Evolutionary conservation across 768 basidiomycete species (phyloP).

Genomic region (Auricularia heimuer): DNA sequence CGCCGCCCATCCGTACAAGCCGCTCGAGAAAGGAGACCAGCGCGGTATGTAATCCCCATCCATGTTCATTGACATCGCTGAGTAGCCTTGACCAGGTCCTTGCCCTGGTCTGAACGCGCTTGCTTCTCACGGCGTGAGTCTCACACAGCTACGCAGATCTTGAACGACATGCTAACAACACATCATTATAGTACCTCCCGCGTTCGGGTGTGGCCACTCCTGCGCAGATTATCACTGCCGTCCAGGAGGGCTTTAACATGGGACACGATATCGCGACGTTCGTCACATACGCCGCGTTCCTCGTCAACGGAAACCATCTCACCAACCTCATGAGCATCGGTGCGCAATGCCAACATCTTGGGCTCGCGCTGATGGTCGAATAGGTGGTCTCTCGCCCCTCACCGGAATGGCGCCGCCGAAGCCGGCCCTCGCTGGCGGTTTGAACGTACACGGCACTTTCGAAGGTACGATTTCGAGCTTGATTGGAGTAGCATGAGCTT

Average conservation of each 20-base stretch:
- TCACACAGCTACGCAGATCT: neutral
- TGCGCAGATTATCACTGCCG: slow-evolving; percentile 5
- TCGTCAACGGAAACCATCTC: slow-evolving; percentile 7
- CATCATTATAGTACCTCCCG: slow-evolving; percentile 3
- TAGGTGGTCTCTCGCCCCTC: neutral
- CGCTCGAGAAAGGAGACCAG: neutral
- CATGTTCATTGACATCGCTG: neutral
- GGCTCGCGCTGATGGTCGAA: neutral
- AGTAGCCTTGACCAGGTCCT: neutral
- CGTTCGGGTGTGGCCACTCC: slow-evolving; percentile 6
- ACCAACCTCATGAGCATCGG: slow-evolving; percentile 8
- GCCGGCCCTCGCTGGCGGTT: slow-evolving; percentile 5
- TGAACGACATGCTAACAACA: neutral
- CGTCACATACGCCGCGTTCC: slow-evolving; percentile 4
- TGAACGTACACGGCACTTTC: slow-evolving; percentile 5
- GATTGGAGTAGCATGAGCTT: neutral
- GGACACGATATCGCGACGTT: slow-evolving; percentile 2
- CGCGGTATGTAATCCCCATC: neutral
- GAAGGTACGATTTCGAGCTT: slow-evolving; percentile 1
- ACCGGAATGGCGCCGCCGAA: neutral
- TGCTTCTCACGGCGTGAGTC: slow-evolving; percentile 4
- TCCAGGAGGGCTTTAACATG: slow-evolving; percentile 9
- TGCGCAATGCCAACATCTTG: neutral
- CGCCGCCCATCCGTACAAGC: slow-evolving; percentile 2
- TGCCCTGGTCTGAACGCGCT: slow-evolving; percentile 8